Conservation (phyloP, 768 basidiomycete genomes). For the Dentipellis sp. region DNA sequence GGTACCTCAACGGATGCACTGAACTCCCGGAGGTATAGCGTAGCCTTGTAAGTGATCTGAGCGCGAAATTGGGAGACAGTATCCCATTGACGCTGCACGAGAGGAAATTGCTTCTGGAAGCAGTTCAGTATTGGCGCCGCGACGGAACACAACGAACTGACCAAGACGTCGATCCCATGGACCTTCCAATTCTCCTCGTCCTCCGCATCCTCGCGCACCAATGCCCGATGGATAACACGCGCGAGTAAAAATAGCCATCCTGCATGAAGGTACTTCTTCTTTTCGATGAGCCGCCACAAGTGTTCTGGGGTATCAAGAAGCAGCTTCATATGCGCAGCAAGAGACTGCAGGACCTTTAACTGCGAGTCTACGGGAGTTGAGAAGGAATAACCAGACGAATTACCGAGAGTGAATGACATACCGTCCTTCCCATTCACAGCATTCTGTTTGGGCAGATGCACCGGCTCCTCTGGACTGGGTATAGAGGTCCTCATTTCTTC, state of each 20-base stretch:
- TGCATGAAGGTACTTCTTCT: conserved; percentile 70
- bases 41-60: conserved; percentile 87
- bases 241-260: conserved; percentile 84
- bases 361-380: conserved; percentile 43
- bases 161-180: conserved; percentile 55
- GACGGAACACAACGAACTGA: conserved; percentile 23
- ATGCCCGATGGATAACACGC: conserved; percentile 72
- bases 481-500: conserved; percentile 53
- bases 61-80: conserved; percentile 76
- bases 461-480: conserved; percentile 2
- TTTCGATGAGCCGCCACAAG: conserved; percentile 80
- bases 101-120: conserved; percentile 71
- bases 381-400: background rate
- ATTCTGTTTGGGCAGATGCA: conserved; percentile 2
- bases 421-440: conserved; percentile 10
- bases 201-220: conserved; percentile 54
- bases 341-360: conserved; percentile 55
- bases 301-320: conserved; percentile 88
- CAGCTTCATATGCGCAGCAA: conserved; percentile 87
- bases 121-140: background rate
- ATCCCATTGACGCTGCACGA: conserved; percentile 93
- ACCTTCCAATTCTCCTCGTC: conserved; percentile 52
- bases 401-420: background rate
- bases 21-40: conserved; percentile 61
- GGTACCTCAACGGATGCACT: conserved; percentile 42